These are phyloP conservation scores for Phyllosticta citrichinensis DNA, from an alignment of 2,329 filamentous ascomycete species.

Conservation along the genomic window DNA sequence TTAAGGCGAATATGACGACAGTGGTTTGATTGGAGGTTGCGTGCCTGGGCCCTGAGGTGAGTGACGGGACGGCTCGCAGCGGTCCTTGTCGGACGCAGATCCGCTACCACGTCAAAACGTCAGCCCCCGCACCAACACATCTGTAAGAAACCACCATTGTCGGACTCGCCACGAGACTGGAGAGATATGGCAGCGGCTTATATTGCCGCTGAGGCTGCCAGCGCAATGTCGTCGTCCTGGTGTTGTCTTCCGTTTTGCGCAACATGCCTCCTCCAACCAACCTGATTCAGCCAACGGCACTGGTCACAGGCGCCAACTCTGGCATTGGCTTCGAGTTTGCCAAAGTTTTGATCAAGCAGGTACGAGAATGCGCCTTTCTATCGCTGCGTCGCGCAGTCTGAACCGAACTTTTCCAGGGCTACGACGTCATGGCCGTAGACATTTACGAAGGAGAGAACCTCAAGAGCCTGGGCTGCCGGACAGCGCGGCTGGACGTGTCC, in stretches of 20 bases:
- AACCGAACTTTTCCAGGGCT: constrained; percentile 15
- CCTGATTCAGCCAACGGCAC: constrained; percentile 20
- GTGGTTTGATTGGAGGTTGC: background rate
- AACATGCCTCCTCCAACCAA: background rate
- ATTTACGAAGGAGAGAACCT: constrained; percentile 20
- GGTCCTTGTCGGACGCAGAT: background rate
- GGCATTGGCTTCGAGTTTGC: constrained; percentile 32
- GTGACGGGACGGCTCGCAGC: background rate
- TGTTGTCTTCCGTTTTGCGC: background rate
- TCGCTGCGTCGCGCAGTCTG: background rate
- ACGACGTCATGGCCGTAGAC: constrained; percentile 24
- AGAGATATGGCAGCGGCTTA: background rate
- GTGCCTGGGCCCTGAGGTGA: background rate
- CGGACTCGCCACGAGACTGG: too few species aligned
- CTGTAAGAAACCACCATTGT: background rate
- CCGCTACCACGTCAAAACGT: background rate
- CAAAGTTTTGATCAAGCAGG: constrained; percentile 19
- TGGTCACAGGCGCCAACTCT: constrained; percentile 33
- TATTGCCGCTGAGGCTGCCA: background rate
- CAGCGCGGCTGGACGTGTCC: constrained; percentile 25
- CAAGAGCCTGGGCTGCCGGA: constrained; percentile 22
- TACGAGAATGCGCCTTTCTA: constrained; percentile 4
- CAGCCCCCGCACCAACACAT: background rate
- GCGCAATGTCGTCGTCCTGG: background rate
- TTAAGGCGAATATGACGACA: background rate